Conservation (phyloP, 2,329 filamentous ascomycete genomes). For the Talaromyces piceae region DNA sequence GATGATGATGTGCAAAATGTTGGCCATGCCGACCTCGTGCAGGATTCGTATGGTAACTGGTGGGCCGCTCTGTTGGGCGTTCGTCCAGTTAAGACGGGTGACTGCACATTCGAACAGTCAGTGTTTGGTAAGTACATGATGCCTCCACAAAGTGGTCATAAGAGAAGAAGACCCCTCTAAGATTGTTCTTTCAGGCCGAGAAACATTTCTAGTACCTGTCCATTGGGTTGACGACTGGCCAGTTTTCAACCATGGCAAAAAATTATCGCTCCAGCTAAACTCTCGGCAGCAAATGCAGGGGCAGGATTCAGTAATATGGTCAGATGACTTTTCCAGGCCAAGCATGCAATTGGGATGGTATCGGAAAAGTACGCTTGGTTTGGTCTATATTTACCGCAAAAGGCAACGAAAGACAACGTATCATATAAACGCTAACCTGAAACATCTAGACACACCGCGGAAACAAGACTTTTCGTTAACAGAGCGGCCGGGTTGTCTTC, state of each 20-base stretch:
- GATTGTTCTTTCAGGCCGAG: slow-evolving; percentile 30
- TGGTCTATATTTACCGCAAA: no score
- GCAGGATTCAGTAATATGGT: background rate
- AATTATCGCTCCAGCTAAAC: slow-evolving; percentile 30
- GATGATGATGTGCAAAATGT: slow-evolving; percentile 45
- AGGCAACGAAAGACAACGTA: no score
- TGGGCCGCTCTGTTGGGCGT: slow-evolving; percentile 45
- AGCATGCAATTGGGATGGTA: slow-evolving; percentile 30
- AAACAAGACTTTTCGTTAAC: slow-evolving; percentile 42
- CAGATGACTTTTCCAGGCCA: slow-evolving; percentile 25
- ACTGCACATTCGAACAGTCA: slow-evolving; percentile 29
- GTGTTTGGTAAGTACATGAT: slow-evolving; percentile 31
- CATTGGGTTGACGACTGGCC: slow-evolving; percentile 48
- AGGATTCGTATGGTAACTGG: slow-evolving; percentile 40
- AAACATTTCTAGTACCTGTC: slow-evolving; percentile 45
- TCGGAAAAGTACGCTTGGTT: slow-evolving; percentile 34
- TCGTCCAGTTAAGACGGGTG: slow-evolving; percentile 26
- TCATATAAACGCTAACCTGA: background rate
- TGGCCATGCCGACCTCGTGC: slow-evolving; percentile 44
- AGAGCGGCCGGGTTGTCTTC: slow-evolving; percentile 38
- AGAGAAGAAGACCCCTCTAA: background rate
- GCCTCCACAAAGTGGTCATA: background rate
- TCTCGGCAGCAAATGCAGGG: slow-evolving; percentile 18
- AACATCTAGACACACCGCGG: slow-evolving; percentile 39
- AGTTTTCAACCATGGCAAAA: slow-evolving; percentile 42